Evolutionary conservation across 805 yeast species (phyloP), one percentile per base, ranked within the genome.

Genomic region (Ogataea paraovalis): DNA sequence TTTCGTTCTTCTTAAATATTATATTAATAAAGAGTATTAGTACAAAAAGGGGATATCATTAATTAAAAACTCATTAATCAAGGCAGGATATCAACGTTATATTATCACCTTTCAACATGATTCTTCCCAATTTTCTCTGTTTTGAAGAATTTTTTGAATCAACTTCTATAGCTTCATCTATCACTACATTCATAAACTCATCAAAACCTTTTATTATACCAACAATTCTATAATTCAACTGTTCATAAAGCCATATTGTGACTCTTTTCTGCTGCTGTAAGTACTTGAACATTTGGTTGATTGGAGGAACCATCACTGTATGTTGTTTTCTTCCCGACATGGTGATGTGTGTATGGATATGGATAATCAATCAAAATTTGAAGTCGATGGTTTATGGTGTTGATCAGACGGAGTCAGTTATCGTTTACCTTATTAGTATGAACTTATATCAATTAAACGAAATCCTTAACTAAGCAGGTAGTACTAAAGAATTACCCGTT

Each of bases 161-260:
- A 5, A 92, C 72, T 57, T 95, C 96, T 14, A 71, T 68, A 1
- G 83, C 83, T 23, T 79, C 82, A 47, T 79, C 83, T 13, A 79
- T 53, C 19, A 79, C 83, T 10, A 79, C 69, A 62, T 94, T 94
- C 99, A 94, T 95, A 61, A 91, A 92, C 70, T 95, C 99, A 66
- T 94, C 99, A 67, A 95, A 92, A 1, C 99, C 99, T 50, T 84
- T 74, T 27, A 94, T 83, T 51, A 76, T 79, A 1, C 99, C 99
- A 56, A 85, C 87, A 27, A 92, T 78, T 54, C 95, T 74, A 54
- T 76, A 74, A 19, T 80, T 82, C 0, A 83, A 77, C 65, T 94
- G 97, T 60, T 94, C 98, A 55, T 76, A 90, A 10, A 94, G 72
- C 97, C 97, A 92, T 32, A 94, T 80, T 7, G 84, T 79, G 30